Conservation (phyloP, 805 yeast species). For the Pichia kluyveri region DNA sequence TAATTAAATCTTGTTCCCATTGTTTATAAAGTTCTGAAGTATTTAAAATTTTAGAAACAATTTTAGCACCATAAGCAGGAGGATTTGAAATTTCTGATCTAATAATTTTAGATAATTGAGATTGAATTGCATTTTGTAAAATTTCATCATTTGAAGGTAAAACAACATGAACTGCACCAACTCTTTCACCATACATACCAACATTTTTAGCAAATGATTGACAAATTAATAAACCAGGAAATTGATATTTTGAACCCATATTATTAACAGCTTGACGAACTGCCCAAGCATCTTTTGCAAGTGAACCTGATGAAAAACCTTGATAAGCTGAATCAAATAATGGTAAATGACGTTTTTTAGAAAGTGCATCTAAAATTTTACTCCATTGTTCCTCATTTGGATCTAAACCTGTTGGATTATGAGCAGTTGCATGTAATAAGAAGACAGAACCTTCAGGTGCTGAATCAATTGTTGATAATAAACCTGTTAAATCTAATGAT, state of each 20-base stretch:
- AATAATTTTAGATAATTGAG: slow-evolving; percentile 69
- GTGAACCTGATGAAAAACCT: slow-evolving; percentile 90
- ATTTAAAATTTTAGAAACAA: slow-evolving; percentile 67
- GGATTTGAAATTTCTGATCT: slow-evolving; percentile 89
- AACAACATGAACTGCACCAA: slow-evolving; percentile 82
- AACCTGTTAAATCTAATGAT: slow-evolving; percentile 63
- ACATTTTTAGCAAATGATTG: slow-evolving; percentile 96
- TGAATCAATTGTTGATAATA: slow-evolving; percentile 46
- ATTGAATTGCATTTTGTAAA: slow-evolving; percentile 48
- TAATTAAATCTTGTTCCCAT: slow-evolving; percentile 77
- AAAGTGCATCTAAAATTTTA: slow-evolving; percentile 52
- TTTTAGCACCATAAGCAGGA: slow-evolving; percentile 92
- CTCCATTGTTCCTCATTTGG: slow-evolving; percentile 81
- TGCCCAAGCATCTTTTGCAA: slow-evolving; percentile 78
- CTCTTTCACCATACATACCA: slow-evolving; percentile 97
- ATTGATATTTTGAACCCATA: slow-evolving; percentile 28
- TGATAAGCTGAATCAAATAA: slow-evolving; percentile 94
- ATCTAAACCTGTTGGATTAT: slow-evolving; percentile 96
- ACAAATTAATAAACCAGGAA: slow-evolving; percentile 61
- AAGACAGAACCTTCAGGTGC: slow-evolving; percentile 77
- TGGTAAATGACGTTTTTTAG: slow-evolving; percentile 58
- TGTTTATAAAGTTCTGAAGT: slow-evolving; percentile 58
- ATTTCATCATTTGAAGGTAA: slow-evolving; percentile 34
- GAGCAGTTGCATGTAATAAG: slow-evolving; percentile 91
- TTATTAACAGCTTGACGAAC: slow-evolving; percentile 51